These are phyloP conservation scores for Clarireedia paspali DNA, from an alignment of 2,329 filamentous ascomycete species.

Conservation along the genomic window DNA sequence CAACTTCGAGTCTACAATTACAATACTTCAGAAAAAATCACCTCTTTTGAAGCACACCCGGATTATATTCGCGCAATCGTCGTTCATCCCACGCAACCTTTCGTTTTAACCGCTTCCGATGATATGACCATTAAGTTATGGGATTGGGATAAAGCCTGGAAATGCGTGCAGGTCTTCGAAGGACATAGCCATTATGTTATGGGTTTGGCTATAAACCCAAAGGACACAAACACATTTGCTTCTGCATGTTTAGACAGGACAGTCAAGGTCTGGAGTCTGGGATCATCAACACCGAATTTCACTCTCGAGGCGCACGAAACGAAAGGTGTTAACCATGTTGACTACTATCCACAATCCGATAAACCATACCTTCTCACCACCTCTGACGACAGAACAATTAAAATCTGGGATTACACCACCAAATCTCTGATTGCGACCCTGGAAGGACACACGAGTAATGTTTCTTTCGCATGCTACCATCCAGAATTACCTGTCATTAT, in stretches of 20 bases:
- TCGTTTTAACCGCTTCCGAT: slow-evolving; percentile 92
- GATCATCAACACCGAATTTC: slow-evolving; percentile 89
- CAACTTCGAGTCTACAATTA: slow-evolving; percentile 90
- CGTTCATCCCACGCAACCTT: slow-evolving; percentile 91
- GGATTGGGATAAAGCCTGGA: slow-evolving; percentile 97
- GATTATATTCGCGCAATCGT: slow-evolving; percentile 97
- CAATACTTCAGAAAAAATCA: slow-evolving; percentile 98
- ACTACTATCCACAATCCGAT: slow-evolving; percentile 72
- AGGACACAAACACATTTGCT: slow-evolving; percentile 88
- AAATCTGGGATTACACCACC: slow-evolving; percentile 98
- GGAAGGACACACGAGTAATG: slow-evolving; percentile 95
- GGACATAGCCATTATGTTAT: slow-evolving; percentile 96
- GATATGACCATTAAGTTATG: slow-evolving; percentile 98
- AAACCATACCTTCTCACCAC: slow-evolving; percentile 90
- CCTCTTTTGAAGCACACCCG: slow-evolving; percentile 92
- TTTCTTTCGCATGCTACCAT: slow-evolving; percentile 97
- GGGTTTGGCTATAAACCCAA: slow-evolving; percentile 94
- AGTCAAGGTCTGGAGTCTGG: slow-evolving; percentile 96
- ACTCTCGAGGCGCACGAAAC: slow-evolving; percentile 95
- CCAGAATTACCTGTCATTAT: slow-evolving; percentile 95
- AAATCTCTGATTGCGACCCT: slow-evolving; percentile 95
- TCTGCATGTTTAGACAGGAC: slow-evolving; percentile 94
- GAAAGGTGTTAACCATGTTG: slow-evolving; percentile 96
- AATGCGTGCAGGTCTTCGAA: slow-evolving; percentile 94
- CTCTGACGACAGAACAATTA: slow-evolving; percentile 92